Percentiles rank a stretch among this genome's conserved stretches.
Conservation (phyloP, 495 filamentous ascomycete genomes). For the Podospora appendiculata region DNA sequence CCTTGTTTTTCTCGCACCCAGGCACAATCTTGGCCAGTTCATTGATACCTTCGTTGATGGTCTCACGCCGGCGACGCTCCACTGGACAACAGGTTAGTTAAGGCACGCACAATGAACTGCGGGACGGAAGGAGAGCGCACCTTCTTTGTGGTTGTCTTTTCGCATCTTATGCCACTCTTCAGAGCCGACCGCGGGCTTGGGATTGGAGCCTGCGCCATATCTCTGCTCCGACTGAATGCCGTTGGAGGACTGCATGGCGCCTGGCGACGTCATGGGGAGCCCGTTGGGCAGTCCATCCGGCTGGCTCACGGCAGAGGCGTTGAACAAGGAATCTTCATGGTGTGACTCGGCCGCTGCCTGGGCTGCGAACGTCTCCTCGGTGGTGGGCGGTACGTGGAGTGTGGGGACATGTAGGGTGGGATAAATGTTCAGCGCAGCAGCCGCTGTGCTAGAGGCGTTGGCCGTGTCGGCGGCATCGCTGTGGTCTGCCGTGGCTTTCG, state of each 20-base stretch:
- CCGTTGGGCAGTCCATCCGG: conserved; percentile 40
- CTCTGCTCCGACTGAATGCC: conserved; percentile 19
- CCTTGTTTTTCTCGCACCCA: conserved; percentile 98
- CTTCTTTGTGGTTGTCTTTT: conserved; percentile 99
- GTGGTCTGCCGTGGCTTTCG: conserved; percentile 38
- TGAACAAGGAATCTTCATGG: conserved; percentile 26
- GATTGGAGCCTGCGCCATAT: conserved; percentile 12
- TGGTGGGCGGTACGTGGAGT: conserved; percentile 61
- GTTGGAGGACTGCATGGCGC: conserved; percentile 20
- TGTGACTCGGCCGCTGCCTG: conserved; percentile 12
- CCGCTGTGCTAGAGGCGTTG: conserved; percentile 57
- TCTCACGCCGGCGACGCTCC: conserved; percentile 93
- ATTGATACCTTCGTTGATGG: conserved; percentile 98
- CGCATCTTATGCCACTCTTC: conserved; percentile 98
- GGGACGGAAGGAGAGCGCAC: conserved; percentile 39
- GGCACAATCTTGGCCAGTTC: conserved; percentile 97
- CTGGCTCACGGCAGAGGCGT: conserved; percentile 29
- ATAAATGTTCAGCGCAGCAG: conserved; percentile 61
- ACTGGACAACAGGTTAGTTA: conserved; percentile 43
- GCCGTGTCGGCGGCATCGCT: conserved; percentile 37
- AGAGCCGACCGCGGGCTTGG: conserved; percentile 84
- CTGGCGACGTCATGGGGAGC: conserved; percentile 39
- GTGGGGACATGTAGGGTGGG: conserved; percentile 31
- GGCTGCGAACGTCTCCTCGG: conserved; percentile 57
- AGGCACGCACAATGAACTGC: neutral